A percentile compares a stretch with the other conserved stretches of the same genome.
These are phyloP conservation scores for Globisporangium nagaii DNA, from an alignment of 352 stramenopile species.

Conservation along the genomic window DNA sequence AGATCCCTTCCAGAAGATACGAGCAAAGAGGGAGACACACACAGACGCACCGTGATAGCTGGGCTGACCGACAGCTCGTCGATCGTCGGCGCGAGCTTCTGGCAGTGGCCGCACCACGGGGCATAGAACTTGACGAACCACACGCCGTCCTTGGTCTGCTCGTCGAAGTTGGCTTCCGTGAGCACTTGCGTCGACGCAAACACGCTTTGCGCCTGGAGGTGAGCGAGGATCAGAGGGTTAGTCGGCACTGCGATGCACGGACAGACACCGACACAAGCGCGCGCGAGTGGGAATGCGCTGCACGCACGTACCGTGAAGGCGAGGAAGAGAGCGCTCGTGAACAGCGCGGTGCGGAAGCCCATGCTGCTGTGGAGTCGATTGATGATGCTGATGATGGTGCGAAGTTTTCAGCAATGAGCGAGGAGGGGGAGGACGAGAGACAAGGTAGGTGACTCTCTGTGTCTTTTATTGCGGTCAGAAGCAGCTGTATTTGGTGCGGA, in stretches of 20 bases:
- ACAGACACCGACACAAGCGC: background rate
- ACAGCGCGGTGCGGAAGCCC: slow-evolving; percentile 18
- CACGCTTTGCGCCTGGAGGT: slow-evolving; percentile 12
- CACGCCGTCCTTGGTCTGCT: slow-evolving; percentile 39
- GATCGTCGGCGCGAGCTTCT: slow-evolving; percentile 67
- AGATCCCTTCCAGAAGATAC: too few relatives aligned
- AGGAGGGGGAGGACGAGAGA: background rate
- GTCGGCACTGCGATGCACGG: background rate
- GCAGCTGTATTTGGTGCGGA: too few relatives aligned
- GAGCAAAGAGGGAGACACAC: background rate
- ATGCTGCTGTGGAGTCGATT: slow-evolving; percentile 9
- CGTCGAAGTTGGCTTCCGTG: slow-evolving; percentile 54
- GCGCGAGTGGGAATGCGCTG: background rate
- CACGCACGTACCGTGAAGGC: slow-evolving; percentile 13
- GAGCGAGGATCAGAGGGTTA: background rate
- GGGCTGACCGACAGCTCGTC: slow-evolving; percentile 44
- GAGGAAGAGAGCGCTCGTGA: slow-evolving; percentile 13
- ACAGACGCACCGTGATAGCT: slow-evolving; percentile 20
- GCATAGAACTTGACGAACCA: slow-evolving; percentile 87
- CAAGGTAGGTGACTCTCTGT: too few relatives aligned
- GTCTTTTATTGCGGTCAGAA: too few relatives aligned
- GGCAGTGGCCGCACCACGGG: slow-evolving; percentile 82
- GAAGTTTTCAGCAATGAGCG: slow-evolving; percentile 5
- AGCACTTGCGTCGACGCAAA: slow-evolving; percentile 24
- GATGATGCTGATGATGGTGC: background rate